Evolutionary conservation across 2,329 filamentous ascomycete genomes (phyloP), one percentile per base, ranked within the genome.

Genomic region (Aspergillus sclerotialis): DNA sequence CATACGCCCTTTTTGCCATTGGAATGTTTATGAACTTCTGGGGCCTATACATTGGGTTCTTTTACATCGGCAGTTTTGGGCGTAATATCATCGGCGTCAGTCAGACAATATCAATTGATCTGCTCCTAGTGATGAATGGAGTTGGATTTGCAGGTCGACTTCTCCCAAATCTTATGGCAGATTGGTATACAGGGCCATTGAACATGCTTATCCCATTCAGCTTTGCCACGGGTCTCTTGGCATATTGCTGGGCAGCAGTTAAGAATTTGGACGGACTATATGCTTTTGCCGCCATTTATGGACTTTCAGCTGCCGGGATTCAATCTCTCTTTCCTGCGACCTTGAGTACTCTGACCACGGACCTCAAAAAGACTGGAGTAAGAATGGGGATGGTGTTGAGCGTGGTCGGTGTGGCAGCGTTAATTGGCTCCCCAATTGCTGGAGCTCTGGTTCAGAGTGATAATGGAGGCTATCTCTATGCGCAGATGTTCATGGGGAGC

Each of bases 241-340:
- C 67, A 2, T 73, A 74, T 38, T 65, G 62, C 44, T 85, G 80
- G 80, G 71, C 75, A 12, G 71, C 66, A 2, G 74, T 86, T 5
- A 41, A 53, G 1, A 60, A 60, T 11, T 54, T 69, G 1, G 31
- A 59, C 0, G 70, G 71, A 0, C 59, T 85, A 17, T 84, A 82
- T 48, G 67, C 64, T 1, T 86, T 82, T 69, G 63, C 74, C 0
- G 61, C 69, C 0, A 66, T 80, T 36, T 84, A 82, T 49, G 83
- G 83, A 1, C 65, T 84, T 30, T 71, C 71, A 2, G 76, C 71
- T 0, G 79, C 78, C 0, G 77, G 69, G 0, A 73, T 84, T 30
- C 80, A 84, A 56, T 71, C 72, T 5, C 52, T 86, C 8, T 84
- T 84, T 46, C 80, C 82, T 0, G 76, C 79, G 0, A 74, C 72